phyloP scores from a whole-genome alignment of 441 rosid species.

The Metrosideros polymorpha region DNA sequence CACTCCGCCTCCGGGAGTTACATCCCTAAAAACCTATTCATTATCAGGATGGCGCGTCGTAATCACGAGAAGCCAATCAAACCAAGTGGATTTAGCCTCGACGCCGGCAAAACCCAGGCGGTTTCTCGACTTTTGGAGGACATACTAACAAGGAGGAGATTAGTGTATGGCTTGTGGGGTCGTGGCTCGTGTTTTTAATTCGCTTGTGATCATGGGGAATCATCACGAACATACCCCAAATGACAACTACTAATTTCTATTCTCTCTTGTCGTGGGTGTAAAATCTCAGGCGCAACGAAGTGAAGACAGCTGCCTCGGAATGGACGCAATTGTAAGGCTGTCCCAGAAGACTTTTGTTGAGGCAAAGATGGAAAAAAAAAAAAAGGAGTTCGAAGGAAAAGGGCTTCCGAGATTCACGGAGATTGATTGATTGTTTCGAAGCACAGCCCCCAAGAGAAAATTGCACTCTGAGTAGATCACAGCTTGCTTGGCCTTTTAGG shows the following conservation, averaged over 20 bases:
- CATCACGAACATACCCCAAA: background rate
- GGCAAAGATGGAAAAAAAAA: background rate
- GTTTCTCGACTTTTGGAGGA: background rate
- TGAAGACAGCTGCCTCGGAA: background rate
- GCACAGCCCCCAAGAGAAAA: background rate
- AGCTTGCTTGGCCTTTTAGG: background rate
- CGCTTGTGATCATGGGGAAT: background rate
- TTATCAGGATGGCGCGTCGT: background rate
- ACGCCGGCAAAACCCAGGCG: background rate
- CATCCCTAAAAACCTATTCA: background rate
- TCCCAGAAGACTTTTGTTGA: background rate
- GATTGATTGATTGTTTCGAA: background rate
- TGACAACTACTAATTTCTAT: background rate
- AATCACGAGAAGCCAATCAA: background rate
- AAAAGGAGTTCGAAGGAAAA: background rate
- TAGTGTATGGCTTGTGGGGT: background rate
- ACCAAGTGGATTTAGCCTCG: background rate
- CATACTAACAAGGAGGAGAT: too few species aligned
- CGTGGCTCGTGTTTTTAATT: background rate
- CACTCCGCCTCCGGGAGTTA: background rate
- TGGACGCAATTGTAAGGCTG: background rate
- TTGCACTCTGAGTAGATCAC: background rate
- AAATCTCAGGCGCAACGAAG: background rate
- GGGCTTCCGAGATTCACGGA: background rate
- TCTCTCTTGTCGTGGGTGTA: background rate